phyloP scores from a whole-genome alignment of 176 grass and related monocot genomes.

The Echinochloa phyllopogon region DNA sequence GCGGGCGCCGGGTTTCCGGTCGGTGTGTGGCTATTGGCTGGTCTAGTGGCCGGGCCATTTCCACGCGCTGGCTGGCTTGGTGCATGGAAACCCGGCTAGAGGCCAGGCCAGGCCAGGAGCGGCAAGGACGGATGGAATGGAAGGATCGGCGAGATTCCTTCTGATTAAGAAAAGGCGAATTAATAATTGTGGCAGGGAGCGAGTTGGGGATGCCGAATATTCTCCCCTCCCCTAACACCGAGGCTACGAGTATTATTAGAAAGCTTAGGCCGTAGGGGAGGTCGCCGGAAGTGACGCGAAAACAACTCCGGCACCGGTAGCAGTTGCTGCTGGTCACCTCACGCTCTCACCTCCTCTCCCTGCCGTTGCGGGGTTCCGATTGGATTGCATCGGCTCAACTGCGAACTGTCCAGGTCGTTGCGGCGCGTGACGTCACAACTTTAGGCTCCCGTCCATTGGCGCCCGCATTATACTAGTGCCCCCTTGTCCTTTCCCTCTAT shows the following conservation, averaged over 20 bases:
- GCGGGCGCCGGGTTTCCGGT: slow-evolving; percentile 34
- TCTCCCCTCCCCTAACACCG: background rate
- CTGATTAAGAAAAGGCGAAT: background rate
- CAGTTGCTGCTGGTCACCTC: background rate
- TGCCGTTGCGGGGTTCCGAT: background rate
- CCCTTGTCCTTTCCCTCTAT: background rate
- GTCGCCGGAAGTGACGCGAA: background rate
- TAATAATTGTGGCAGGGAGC: background rate
- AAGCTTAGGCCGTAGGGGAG: background rate
- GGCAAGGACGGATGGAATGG: slow-evolving; percentile 23
- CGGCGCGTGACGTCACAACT: slow-evolving; percentile 52
- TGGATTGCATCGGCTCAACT: slow-evolving; percentile 28
- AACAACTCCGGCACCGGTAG: background rate
- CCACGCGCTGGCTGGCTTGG: slow-evolving; percentile 47
- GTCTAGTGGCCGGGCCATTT: background rate
- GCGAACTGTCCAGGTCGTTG: slow-evolving; percentile 39
- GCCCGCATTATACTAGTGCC: background rate
- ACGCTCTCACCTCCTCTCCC: background rate
- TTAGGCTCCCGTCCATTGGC: slow-evolving; percentile 30
- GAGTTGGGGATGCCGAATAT: slow-evolving; percentile 51
- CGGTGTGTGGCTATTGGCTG: background rate
- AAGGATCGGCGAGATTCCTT: slow-evolving; percentile 37
- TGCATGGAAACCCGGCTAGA: slow-evolving; percentile 56
- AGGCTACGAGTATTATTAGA: background rate
- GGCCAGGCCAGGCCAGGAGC: background rate